Conservation (phyloP, 371 early-diverging fungal genomes). For the Apophysomyces variabilis region DNA sequence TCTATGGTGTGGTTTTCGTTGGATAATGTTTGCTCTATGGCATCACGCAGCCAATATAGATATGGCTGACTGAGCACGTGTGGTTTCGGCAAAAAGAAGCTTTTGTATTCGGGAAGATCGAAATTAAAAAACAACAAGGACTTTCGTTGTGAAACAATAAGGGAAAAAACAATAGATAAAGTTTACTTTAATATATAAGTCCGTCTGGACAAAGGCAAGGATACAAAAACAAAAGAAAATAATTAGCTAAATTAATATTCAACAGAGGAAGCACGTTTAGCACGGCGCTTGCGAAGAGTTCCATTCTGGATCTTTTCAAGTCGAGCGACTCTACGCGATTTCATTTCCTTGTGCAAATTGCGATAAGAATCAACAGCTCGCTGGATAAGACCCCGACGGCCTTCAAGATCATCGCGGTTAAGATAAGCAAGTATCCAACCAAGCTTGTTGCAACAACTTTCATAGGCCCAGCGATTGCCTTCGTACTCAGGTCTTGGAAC, state of each 20-base stretch:
- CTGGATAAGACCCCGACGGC: slow-evolving; percentile 86
- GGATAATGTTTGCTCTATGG: no score
- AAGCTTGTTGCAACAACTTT: slow-evolving; percentile 83
- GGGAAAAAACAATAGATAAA: background rate
- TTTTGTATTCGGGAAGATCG: no score
- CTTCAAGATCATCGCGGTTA: slow-evolving; percentile 79
- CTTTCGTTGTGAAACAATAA: background rate
- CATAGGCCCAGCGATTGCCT: slow-evolving; percentile 93
- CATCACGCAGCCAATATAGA: no score
- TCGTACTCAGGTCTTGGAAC: slow-evolving; percentile 64
- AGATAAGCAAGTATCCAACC: slow-evolving; percentile 88
- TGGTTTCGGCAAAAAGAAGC: no score
- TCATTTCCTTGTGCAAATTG: slow-evolving; percentile 78
- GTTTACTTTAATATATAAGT: background rate
- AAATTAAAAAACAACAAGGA: no score
- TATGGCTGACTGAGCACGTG: no score
- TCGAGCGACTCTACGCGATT: slow-evolving; percentile 74
- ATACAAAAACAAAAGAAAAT: background rate
- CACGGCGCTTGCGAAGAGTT: slow-evolving; percentile 59
- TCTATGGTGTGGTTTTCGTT: no score
- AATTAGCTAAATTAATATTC: background rate
- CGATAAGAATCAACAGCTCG: slow-evolving; percentile 91
- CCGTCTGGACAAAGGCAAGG: background rate
- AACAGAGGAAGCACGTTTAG: slow-evolving; percentile 14
- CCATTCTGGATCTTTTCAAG: slow-evolving; percentile 77